These are phyloP conservation scores for Huntiella abstrusa DNA, from an alignment of 2,329 filamentous ascomycete species.

Conservation along the genomic window DNA sequence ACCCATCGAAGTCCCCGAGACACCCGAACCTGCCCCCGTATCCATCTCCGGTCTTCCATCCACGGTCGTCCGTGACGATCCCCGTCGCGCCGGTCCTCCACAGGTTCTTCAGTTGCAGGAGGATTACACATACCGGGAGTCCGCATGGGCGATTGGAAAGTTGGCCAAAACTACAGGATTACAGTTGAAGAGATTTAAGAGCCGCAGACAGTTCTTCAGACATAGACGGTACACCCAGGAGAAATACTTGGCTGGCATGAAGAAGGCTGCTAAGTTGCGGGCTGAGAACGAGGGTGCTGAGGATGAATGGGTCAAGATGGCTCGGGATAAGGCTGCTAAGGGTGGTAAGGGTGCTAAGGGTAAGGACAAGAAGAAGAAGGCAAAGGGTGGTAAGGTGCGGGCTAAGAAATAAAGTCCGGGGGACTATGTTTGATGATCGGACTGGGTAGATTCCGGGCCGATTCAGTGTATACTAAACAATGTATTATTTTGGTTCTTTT, in stretches of 20 bases:
- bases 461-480: slow-evolving; percentile 5
- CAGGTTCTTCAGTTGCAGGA: slow-evolving; percentile 30
- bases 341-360: slow-evolving; percentile 17
- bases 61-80: slow-evolving; percentile 23
- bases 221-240: slow-evolving; percentile 25
- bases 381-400: slow-evolving; percentile 20
- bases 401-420: slow-evolving; percentile 6
- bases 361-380: slow-evolving; percentile 18
- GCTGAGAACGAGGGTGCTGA: slow-evolving; percentile 12
- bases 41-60: slow-evolving; percentile 31
- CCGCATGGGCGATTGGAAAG: slow-evolving; percentile 39
- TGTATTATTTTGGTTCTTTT: slow-evolving; percentile 1
- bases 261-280: slow-evolving; percentile 19
- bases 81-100: slow-evolving; percentile 22
- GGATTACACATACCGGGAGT: slow-evolving; percentile 41
- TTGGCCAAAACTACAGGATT: slow-evolving; percentile 32
- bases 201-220: slow-evolving; percentile 30
- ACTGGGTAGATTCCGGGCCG: neutral
- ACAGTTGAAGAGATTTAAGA: slow-evolving; percentile 29
- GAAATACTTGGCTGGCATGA: slow-evolving; percentile 23
- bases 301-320: slow-evolving; percentile 15
- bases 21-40: slow-evolving; percentile 21
- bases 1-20: slow-evolving; percentile 20
- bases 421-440: neutral
- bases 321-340: slow-evolving; percentile 15